Conservation (phyloP, 129 eudicot species). For the Erigeron canadensis region DNA sequence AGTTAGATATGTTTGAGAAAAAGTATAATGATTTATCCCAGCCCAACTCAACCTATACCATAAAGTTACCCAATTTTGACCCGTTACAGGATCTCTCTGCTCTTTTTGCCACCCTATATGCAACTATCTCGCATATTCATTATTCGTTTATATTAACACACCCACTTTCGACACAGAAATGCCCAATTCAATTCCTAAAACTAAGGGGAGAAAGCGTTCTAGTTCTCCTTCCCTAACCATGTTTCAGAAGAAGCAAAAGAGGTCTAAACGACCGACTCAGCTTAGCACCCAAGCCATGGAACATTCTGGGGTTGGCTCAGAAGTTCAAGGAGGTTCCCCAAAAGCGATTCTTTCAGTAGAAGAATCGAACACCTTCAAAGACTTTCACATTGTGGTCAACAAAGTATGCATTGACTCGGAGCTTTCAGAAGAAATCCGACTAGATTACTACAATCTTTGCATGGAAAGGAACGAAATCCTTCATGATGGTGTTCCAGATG, state of each 20-base stretch:
- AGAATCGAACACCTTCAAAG: conserved; percentile 12
- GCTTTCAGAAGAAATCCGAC: conserved; percentile 25
- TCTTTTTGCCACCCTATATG: too few relatives aligned
- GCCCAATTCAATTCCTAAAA: background rate
- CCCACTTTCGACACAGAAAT: background rate
- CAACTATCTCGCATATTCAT: too few relatives aligned
- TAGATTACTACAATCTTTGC: conserved; percentile 44
- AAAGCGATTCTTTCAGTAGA: background rate
- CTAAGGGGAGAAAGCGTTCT: background rate
- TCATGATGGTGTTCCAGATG: conserved; percentile 50
- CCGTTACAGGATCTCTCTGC: too few relatives aligned
- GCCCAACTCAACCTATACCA: too few relatives aligned
- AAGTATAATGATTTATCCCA: too few relatives aligned
- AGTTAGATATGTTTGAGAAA: too few relatives aligned
- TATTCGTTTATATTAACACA: background rate
- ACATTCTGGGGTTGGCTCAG: background rate
- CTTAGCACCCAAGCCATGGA: background rate
- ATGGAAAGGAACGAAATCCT: conserved; percentile 46
- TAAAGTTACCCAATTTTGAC: too few relatives aligned
- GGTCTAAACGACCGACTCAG: background rate
- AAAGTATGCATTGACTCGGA: conserved; percentile 26
- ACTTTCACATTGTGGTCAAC: conserved; percentile 32
- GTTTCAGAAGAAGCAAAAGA: conserved; percentile 4
- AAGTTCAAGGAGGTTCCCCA: conserved; percentile 9
- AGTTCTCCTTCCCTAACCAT: conserved; percentile 31